These are phyloP conservation scores for Claviceps digitariae DNA, from an alignment of 2,329 filamentous ascomycete species.

Conservation along the genomic window DNA sequence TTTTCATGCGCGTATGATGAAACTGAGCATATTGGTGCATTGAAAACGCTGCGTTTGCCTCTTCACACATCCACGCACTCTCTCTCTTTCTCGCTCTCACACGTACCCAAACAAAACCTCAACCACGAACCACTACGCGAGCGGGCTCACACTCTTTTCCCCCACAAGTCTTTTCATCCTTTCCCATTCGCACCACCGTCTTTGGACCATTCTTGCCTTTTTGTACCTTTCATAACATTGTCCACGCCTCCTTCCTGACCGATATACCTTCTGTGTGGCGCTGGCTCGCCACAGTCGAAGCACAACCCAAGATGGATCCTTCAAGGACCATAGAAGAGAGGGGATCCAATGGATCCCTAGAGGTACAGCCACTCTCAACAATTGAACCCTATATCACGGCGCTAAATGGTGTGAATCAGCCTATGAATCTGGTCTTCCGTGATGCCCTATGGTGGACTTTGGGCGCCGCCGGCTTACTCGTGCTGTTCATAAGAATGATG, in stretches of 20 bases:
- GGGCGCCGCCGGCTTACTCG: conserved; percentile 38
- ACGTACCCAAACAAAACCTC: not conserved
- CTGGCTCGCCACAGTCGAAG: conserved; percentile 8
- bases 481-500: conserved; percentile 38
- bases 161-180: not conserved
- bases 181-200: not conserved
- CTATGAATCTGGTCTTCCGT: conserved; percentile 42
- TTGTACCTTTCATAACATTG: not conserved
- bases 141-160: not conserved
- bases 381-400: conserved; percentile 42
- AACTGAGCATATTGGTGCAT: not conserved
- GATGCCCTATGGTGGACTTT: conserved; percentile 47
- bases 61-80: not conserved
- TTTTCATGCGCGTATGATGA: conserved; percentile 4
- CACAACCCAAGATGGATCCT: conserved; percentile 18
- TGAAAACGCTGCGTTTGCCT: not conserved
- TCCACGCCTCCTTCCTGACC: not conserved
- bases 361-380: conserved; percentile 28
- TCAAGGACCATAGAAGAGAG: conserved; percentile 19
- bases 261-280: conserved; percentile 5
- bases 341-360: conserved; percentile 14
- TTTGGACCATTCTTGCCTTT: not conserved
- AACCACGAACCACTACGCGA: not conserved
- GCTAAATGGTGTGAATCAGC: conserved; percentile 48
- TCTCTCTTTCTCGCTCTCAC: not conserved